Conservation (phyloP, 257 asterid genomes). For the Lycium ferocissimum region DNA sequence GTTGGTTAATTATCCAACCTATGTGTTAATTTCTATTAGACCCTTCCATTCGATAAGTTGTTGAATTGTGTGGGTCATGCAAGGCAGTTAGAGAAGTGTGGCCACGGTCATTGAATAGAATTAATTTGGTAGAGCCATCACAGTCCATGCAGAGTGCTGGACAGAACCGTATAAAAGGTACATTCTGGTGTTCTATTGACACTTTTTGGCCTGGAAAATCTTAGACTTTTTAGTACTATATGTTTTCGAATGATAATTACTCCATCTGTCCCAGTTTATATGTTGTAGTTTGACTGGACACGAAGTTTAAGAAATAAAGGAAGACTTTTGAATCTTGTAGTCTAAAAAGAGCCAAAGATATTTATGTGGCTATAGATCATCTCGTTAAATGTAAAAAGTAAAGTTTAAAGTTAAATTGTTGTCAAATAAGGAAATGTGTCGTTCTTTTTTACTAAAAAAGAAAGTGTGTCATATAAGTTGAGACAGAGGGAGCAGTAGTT, state of each 20-base stretch:
- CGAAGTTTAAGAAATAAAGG: too few species aligned
- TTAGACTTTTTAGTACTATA: neutral
- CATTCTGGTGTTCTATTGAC: conserved; percentile 7
- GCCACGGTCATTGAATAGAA: conserved; percentile 72
- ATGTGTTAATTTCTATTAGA: neutral
- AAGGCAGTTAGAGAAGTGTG: conserved; percentile 97
- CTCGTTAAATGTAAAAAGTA: too few species aligned
- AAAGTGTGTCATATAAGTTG: too few species aligned
- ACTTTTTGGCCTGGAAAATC: neutral
- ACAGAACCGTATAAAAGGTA: conserved; percentile 77
- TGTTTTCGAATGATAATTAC: neutral
- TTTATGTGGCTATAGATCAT: too few species aligned
- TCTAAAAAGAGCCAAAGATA: too few species aligned
- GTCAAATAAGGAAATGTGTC: too few species aligned
- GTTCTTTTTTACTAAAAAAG: too few species aligned
- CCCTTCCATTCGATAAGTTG: neutral
- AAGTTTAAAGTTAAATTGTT: too few species aligned
- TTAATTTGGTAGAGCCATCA: conserved; percentile 96
- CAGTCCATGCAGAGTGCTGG: conserved; percentile 99
- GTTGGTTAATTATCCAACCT: conserved; percentile 17
- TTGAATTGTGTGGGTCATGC: conserved; percentile 30
- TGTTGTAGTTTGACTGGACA: too few species aligned
- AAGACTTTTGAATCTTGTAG: too few species aligned
- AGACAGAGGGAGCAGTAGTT: neutral
- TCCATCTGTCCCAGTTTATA: too few species aligned